phyloP scores from a whole-genome alignment of 306 rosid genomes.

The Ormosia semicastrata region DNA sequence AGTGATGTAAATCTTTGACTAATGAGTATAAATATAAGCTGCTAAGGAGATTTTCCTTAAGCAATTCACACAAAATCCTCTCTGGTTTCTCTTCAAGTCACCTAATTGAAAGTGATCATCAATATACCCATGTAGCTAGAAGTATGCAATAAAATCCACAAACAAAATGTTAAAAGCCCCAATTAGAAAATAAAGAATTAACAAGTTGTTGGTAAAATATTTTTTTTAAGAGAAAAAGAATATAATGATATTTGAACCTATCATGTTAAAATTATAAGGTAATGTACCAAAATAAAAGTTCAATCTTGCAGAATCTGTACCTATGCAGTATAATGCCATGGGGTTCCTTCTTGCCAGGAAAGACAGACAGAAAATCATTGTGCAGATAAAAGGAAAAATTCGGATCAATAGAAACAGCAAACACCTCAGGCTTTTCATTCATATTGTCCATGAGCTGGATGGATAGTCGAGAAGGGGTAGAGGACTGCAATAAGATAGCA shows the following conservation, averaged over 20 bases:
- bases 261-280: background rate
- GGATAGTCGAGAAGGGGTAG: slow-evolving; percentile 52
- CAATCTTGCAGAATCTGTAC: slow-evolving; percentile 38
- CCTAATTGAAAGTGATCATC: slow-evolving; percentile 6
- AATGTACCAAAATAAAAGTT: background rate
- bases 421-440: slow-evolving; percentile 85
- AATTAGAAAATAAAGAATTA: background rate
- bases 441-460: slow-evolving; percentile 91
- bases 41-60: background rate
- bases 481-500: slow-evolving; percentile 53
- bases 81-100: background rate
- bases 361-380: slow-evolving; percentile 66
- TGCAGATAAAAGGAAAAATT: slow-evolving; percentile 84
- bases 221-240: background rate
- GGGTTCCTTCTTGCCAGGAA: slow-evolving; percentile 67
- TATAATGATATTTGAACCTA: background rate
- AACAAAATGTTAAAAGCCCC: background rate
- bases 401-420: slow-evolving; percentile 90
- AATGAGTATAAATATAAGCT: background rate
- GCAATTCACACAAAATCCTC: background rate
- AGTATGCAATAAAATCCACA: slow-evolving; percentile 13
- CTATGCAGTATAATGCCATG: slow-evolving; percentile 67
- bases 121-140: slow-evolving; percentile 7
- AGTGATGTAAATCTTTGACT: background rate
- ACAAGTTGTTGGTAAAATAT: background rate